These are phyloP conservation scores for Pseudoturritis turrita DNA, from an alignment of 345 rosid species.

Conservation along the genomic window DNA sequence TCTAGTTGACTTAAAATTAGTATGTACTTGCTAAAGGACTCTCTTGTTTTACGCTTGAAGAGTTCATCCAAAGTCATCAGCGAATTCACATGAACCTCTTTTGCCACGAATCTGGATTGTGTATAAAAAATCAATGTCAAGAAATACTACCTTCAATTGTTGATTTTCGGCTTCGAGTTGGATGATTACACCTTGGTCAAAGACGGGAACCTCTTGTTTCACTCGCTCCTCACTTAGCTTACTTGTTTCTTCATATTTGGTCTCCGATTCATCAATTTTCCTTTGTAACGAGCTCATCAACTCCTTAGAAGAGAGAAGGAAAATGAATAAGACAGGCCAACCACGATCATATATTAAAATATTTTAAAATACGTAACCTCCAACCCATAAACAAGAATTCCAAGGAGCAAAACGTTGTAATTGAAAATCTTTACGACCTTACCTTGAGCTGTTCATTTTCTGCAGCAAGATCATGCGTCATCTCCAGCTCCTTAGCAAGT, in stretches of 20 bases:
- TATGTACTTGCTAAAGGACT: too few species aligned
- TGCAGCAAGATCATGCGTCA: conserved; percentile 55
- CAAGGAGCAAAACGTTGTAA: neutral
- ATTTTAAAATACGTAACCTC: neutral
- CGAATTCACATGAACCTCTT: neutral
- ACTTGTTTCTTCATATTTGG: conserved; percentile 58
- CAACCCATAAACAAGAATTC: neutral
- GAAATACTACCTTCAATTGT: conserved; percentile 57
- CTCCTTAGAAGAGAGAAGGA: conserved; percentile 34
- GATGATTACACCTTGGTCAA: conserved; percentile 49
- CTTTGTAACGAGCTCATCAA: conserved; percentile 67
- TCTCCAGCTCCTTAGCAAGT: conserved; percentile 56
- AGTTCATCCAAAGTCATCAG: too few species aligned
- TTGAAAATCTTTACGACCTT: conserved; percentile 18
- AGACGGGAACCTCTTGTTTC: conserved; percentile 51
- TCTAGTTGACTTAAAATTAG: too few species aligned
- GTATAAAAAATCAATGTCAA: neutral
- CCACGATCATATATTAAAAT: neutral
- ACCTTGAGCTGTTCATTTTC: conserved; percentile 94
- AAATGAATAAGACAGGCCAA: neutral
- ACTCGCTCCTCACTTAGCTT: conserved; percentile 38
- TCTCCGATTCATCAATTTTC: conserved; percentile 66
- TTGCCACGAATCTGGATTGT: conserved; percentile 3
- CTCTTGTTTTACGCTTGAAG: too few species aligned
- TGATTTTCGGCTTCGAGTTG: conserved; percentile 76